Conservation (phyloP, 208 protist genomes). For the Wallacemonas sp. region DNA sequence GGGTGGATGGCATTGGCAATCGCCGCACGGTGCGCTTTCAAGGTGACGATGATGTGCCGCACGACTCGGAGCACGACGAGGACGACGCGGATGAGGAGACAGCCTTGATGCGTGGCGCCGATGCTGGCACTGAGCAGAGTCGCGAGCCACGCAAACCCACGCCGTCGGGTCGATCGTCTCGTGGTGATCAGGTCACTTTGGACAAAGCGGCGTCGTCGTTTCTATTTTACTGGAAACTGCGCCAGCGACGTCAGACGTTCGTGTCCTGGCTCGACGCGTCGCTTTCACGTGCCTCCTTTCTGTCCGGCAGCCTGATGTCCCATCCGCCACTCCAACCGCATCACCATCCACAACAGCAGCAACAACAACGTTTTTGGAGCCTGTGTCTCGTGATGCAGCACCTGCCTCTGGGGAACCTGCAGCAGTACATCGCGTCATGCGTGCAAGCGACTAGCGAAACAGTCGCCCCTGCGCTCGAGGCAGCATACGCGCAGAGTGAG, state of each 20-base stretch:
- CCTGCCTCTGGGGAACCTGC: constrained; percentile 26
- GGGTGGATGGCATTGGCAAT: neutral
- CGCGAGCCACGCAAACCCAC: too few relatives aligned
- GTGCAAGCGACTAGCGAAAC: neutral
- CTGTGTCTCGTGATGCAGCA: constrained; percentile 40
- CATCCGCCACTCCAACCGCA: too few relatives aligned
- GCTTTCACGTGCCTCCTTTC: too few relatives aligned
- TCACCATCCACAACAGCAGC: neutral
- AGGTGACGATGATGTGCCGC: neutral
- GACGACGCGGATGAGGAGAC: neutral
- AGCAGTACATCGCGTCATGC: constrained; percentile 8
- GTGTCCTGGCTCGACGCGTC: too few relatives aligned
- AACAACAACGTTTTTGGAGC: constrained; percentile 22
- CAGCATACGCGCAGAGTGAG: too few relatives aligned
- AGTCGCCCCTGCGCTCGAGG: too few relatives aligned
- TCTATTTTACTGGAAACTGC: constrained; percentile 5
- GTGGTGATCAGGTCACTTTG: too few relatives aligned
- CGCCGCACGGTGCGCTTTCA: neutral
- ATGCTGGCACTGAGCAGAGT: too few relatives aligned
- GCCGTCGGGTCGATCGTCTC: too few relatives aligned
- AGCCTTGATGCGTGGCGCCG: neutral
- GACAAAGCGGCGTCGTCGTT: neutral
- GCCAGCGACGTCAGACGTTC: neutral
- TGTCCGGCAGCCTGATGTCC: too few relatives aligned
- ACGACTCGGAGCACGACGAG: neutral